Evolutionary conservation across 2,329 filamentous ascomycete species (phyloP), one percentile per base, ranked within the genome.

Genomic region (Dothideomycetes sp.): DNA sequence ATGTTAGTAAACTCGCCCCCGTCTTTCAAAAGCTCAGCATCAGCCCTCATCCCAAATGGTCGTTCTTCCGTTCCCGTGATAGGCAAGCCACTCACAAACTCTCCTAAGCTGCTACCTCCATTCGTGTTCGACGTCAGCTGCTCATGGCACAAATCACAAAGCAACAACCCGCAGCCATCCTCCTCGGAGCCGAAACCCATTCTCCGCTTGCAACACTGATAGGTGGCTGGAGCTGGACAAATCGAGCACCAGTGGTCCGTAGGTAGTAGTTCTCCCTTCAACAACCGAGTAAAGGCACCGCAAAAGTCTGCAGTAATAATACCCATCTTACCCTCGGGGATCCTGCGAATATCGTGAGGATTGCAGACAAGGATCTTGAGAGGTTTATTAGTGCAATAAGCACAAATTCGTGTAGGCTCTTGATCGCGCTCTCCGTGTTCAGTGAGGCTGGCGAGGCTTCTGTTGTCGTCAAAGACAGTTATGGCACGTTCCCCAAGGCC

Each of bases 401-500:
- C 41, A 47, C 65, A 69, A 47, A 68, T 59, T 3, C 52, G 49
- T 14, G 57, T 65, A 1, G 50, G 49, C 17, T 56, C 47, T 15
- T 54, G 48, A 17, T 51, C 54, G 5, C 49, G 38, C 2, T 36
- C 35, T 10, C 40, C 31, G 42, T 63, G 58, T 15, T 18, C 12
- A 15, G 4, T 38, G 14, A 8, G 19, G 5, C 19, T 19, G n/a
- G 4, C n/a, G n/a, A n/a, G n/a, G n/a, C n/a, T 27, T 27, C 24
- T 29, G 8, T 7, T 22, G 14, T 15, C 36, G 30, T 31, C 34
- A 18, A 37, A 34, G n/a, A 27, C 12, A 12, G 95, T 86, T 16
- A 95, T 77, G 30, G 94, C 73, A 24, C 73, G 69, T 35, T 89
- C 89, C 57, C 94, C 78, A 49, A 91, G 87, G 59, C 94, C 84